A percentile compares a stretch with the other conserved stretches of the same genome.
Conservation (phyloP, 108 stramenopile genomes). For the Skeletonema tropicum region DNA sequence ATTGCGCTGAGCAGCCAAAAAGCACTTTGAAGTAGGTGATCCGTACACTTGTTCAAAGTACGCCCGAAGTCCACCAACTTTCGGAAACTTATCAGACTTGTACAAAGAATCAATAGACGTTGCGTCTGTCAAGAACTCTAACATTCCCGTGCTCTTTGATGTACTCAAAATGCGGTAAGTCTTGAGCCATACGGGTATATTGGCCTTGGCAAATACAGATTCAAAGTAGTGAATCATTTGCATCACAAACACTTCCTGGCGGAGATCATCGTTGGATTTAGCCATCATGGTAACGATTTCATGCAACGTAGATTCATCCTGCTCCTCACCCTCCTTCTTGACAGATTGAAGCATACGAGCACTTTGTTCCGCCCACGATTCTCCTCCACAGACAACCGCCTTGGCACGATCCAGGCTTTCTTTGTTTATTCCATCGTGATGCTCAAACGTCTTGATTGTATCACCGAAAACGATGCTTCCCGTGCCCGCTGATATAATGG, state of each 20-base stretch:
- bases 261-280: constrained; percentile 98
- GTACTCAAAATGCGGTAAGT: constrained; percentile 97
- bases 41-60: constrained; percentile 92
- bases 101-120: constrained; percentile 96
- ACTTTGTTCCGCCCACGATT: constrained; percentile 86
- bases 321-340: constrained; percentile 41
- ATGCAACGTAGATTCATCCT: constrained; percentile 42
- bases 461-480: constrained; percentile 63
- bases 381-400: constrained; percentile 72
- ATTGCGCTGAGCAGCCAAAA: constrained; percentile 90
- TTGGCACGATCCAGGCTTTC: constrained; percentile 74
- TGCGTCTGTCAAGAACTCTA: constrained; percentile 91
- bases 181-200: constrained; percentile 91
- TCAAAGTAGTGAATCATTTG: constrained; percentile 98
- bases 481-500: constrained; percentile 56
- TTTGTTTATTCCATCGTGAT: constrained; percentile 66
- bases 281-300: constrained; percentile 86
- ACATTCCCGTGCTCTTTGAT: constrained; percentile 89
- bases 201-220: constrained; percentile 88
- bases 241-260: constrained; percentile 97
- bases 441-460: constrained; percentile 56
- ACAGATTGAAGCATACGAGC: constrained; percentile 72
- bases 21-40: constrained; percentile 71
- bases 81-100: constrained; percentile 90
- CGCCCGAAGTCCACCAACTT: constrained; percentile 79